phyloP scores from a whole-genome alignment of 2,329 filamentous ascomycete genomes.

The Phyllosticta citrichinensis region DNA sequence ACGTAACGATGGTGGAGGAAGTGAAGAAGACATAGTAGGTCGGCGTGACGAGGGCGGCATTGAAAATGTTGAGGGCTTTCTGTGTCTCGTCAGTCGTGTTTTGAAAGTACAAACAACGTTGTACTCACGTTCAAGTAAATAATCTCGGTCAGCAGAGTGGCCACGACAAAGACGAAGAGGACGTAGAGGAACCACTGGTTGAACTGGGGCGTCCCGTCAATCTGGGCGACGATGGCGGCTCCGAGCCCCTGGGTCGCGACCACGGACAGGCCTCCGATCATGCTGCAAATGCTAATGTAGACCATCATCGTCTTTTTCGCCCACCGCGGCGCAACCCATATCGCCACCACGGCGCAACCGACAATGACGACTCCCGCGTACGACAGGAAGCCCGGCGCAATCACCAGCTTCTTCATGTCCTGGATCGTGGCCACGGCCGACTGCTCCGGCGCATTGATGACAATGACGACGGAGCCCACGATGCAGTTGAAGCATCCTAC shows the following conservation, averaged over 20 bases:
- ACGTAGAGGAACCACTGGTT: constrained; percentile 98
- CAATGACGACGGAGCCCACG: constrained; percentile 84
- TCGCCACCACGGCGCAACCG: constrained; percentile 58
- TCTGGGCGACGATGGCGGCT: constrained; percentile 81
- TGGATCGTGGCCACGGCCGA: constrained; percentile 81
- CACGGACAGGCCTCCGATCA: constrained; percentile 87
- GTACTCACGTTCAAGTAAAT: constrained; percentile 83
- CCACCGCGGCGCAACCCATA: constrained; percentile 77
- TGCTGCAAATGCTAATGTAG: constrained; percentile 91
- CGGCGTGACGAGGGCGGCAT: constrained; percentile 90
- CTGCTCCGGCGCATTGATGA: constrained; percentile 81
- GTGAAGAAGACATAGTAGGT: constrained; percentile 99
- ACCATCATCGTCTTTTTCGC: constrained; percentile 97
- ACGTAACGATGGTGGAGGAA: constrained; percentile 87
- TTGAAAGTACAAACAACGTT: neutral
- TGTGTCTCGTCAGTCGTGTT: constrained; percentile 36
- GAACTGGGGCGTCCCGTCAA: constrained; percentile 73
- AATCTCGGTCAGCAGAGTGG: constrained; percentile 86
- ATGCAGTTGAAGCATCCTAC: constrained; percentile 94
- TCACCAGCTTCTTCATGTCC: constrained; percentile 81
- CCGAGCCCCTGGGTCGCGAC: constrained; percentile 91
- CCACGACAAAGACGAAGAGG: constrained; percentile 77
- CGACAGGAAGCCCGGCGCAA: constrained; percentile 73
- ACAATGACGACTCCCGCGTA: constrained; percentile 78
- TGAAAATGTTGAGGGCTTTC: constrained; percentile 98